Percentiles rank a stretch among this genome's conserved stretches.
Conservation (phyloP, 306 rosid genomes). For the Rosa lucieae region DNA sequence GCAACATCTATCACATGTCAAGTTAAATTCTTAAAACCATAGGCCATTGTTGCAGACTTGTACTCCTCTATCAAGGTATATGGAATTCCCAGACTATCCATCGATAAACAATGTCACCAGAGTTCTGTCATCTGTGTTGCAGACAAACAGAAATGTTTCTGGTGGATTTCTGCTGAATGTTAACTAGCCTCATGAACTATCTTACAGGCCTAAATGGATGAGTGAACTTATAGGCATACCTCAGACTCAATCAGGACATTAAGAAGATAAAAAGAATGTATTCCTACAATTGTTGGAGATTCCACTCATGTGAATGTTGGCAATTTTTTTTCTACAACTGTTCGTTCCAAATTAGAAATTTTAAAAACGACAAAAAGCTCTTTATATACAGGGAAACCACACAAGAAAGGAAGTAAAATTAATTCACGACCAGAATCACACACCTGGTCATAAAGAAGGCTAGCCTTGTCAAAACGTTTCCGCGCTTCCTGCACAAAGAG, state of each 20-base stretch:
- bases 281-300: not conserved
- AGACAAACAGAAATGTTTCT: not conserved
- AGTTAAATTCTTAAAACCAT: constrained; percentile 12
- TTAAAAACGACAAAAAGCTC: not conserved
- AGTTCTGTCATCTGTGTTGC: not conserved
- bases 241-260: not conserved
- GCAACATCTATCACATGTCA: not conserved
- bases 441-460: constrained; percentile 98
- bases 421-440: constrained; percentile 27
- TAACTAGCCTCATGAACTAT: not conserved
- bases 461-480: constrained; percentile 94
- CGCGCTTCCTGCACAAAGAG: constrained; percentile 92
- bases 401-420: constrained; percentile 8
- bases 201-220: not conserved
- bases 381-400: constrained; percentile 9
- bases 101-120: not conserved
- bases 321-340: not conserved
- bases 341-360: not conserved
- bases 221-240: not conserved
- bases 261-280: not conserved
- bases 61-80: not conserved
- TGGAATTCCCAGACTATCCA: not conserved
- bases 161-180: constrained; percentile 1
- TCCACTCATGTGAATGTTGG: not conserved
- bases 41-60: constrained; percentile 5